A percentile compares a stretch with the other conserved stretches of the same genome.
Evolutionary conservation across 345 rosid genomes (phyloP).

Genomic region (Boechera divaricarpa): DNA sequence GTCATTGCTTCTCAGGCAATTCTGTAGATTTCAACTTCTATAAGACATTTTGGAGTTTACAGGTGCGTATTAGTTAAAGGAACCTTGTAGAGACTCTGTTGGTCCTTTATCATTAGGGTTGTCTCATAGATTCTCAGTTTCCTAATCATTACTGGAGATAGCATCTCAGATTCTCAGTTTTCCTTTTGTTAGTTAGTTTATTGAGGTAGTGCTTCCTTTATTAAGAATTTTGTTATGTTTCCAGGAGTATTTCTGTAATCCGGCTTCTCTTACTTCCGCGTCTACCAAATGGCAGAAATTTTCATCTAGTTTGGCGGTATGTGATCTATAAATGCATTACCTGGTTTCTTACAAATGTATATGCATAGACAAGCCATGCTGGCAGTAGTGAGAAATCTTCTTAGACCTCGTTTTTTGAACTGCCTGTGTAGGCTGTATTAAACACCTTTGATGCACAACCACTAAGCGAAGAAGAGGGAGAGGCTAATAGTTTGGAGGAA

Average conservation of each 20-base stretch:
- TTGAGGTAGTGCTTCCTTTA: slow-evolving; percentile 9
- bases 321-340: slow-evolving; percentile 8
- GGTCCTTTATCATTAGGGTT: slow-evolving; percentile 2
- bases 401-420: slow-evolving; percentile 28
- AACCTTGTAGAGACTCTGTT: slow-evolving; percentile 32
- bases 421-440: slow-evolving; percentile 74
- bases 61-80: slow-evolving; percentile 54
- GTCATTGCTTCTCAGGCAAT: slow-evolving; percentile 60
- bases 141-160: slow-evolving; percentile 9
- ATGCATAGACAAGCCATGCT: slow-evolving; percentile 23
- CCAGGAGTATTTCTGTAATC: slow-evolving; percentile 92
- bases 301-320: slow-evolving; percentile 80
- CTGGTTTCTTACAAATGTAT: slow-evolving; percentile 20
- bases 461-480: slow-evolving; percentile 95
- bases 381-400: slow-evolving; percentile 1
- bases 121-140: neutral
- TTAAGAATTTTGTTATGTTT: slow-evolving; percentile 39
- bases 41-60: slow-evolving; percentile 96
- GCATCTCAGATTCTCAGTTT: slow-evolving; percentile 17
- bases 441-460: slow-evolving; percentile 96
- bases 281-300: slow-evolving; percentile 94
- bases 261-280: slow-evolving; percentile 70
- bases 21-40: slow-evolving; percentile 96
- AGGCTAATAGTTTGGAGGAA: slow-evolving; percentile 91
- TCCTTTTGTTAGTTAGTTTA: slow-evolving; percentile 6